phyloP scores from a whole-genome alignment of 345 rosid species.

The Gossypium bickii region DNA sequence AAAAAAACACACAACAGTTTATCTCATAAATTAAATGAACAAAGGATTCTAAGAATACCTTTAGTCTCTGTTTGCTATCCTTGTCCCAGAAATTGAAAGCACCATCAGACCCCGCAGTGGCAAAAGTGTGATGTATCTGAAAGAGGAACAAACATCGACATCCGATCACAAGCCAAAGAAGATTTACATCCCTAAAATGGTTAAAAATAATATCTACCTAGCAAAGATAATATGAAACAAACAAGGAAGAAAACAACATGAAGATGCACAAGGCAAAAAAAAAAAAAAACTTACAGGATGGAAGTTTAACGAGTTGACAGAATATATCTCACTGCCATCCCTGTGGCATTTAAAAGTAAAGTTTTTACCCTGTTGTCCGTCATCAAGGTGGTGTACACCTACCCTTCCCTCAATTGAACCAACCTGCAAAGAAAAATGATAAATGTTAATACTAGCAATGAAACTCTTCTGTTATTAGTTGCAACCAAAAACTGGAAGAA shows the following conservation, averaged over 20 bases:
- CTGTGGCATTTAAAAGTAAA: conserved; percentile 99
- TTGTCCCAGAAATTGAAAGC: conserved; percentile 99
- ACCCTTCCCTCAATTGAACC: conserved; percentile 99
- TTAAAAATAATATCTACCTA: background rate
- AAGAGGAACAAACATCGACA: conserved; percentile 17
- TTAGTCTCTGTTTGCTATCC: conserved; percentile 96
- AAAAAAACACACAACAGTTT: background rate
- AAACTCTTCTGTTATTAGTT: background rate
- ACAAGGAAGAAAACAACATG: background rate
- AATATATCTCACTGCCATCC: conserved; percentile 81
- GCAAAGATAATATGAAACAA: background rate
- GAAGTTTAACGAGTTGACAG: conserved; percentile 90
- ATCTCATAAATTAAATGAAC: background rate
- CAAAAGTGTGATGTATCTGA: conserved; percentile 91
- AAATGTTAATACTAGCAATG: background rate
- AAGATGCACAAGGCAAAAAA: background rate
- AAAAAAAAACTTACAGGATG: conserved; percentile 70
- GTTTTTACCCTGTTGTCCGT: conserved; percentile 68
- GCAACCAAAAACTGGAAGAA: background rate
- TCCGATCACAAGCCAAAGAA: background rate
- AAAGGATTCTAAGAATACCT: conserved; percentile 44
- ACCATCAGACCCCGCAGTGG: conserved; percentile 98
- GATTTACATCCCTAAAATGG: background rate
- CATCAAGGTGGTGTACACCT: conserved; percentile 97
- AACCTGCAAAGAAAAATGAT: conserved; percentile 40